phyloP scores from a whole-genome alignment of 495 filamentous ascomycete genomes.

The Extremus antarcticus region DNA sequence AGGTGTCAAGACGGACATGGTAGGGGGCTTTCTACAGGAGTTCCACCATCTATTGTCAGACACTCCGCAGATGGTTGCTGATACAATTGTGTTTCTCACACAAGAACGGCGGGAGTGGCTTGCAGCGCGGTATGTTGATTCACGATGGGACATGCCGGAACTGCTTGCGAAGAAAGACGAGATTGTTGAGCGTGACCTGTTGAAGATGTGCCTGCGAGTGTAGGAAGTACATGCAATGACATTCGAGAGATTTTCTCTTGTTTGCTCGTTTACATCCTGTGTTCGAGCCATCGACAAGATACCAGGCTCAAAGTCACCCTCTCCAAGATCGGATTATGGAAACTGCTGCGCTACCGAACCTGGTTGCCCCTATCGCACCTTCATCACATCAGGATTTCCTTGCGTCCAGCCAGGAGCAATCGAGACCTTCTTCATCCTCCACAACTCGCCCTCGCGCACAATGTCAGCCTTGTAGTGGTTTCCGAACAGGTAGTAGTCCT shows the following conservation, averaged over 20 bases:
- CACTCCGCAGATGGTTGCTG: slow-evolving; percentile 26
- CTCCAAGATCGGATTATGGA: background rate
- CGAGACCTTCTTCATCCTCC: background rate
- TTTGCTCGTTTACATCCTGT: too few relatives aligned
- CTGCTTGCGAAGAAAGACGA: slow-evolving; percentile 6
- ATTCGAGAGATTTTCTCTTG: too few relatives aligned
- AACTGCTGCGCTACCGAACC: background rate
- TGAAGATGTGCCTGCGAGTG: slow-evolving; percentile 5
- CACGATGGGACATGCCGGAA: slow-evolving; percentile 9
- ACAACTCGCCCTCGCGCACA: background rate
- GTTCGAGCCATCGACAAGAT: too few relatives aligned
- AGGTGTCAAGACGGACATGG: slow-evolving; percentile 33
- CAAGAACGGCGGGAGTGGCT: slow-evolving; percentile 7
- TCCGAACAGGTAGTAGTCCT: background rate
- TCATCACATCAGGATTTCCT: background rate
- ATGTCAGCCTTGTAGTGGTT: background rate
- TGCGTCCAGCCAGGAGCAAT: background rate
- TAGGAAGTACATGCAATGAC: background rate
- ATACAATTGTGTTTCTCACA: slow-evolving; percentile 19
- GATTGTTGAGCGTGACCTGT: slow-evolving; percentile 4
- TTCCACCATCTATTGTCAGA: slow-evolving; percentile 18
- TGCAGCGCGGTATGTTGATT: slow-evolving; percentile 1
- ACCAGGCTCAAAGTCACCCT: too few relatives aligned
- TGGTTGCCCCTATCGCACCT: background rate
- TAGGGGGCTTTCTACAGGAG: slow-evolving; percentile 2